Percentiles rank a stretch among this genome's conserved stretches.
Evolutionary conservation across 2,329 filamentous ascomycete genomes (phyloP).

Genomic region (Thielaviopsis punctulata): DNA sequence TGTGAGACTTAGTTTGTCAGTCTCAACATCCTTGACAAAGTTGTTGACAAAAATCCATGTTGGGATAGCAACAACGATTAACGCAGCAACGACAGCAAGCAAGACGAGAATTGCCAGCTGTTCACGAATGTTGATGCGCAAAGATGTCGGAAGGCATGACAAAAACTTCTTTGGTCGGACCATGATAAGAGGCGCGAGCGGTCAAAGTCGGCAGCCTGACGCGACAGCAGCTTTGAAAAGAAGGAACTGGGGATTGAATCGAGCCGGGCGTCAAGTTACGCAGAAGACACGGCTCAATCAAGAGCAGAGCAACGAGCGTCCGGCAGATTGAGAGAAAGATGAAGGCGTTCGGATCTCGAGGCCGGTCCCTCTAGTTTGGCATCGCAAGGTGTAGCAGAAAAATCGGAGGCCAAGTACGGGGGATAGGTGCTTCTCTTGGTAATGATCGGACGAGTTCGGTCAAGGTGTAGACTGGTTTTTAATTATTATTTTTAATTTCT

Average conservation of each 20-base stretch:
- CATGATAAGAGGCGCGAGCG: slow-evolving; percentile 1
- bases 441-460: neutral
- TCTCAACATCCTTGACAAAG: slow-evolving; percentile 34
- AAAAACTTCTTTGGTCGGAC: slow-evolving; percentile 9
- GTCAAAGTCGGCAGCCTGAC: neutral
- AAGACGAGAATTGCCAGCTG: slow-evolving; percentile 72
- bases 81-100: slow-evolving; percentile 52
- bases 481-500: neutral
- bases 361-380: neutral
- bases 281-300: neutral
- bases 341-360: neutral
- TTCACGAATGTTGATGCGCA: slow-evolving; percentile 77
- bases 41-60: slow-evolving; percentile 44
- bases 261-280: neutral
- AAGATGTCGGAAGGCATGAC: slow-evolving; percentile 21
- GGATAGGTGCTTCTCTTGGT: neutral
- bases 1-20: slow-evolving; percentile 52
- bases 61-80: slow-evolving; percentile 66
- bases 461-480: neutral
- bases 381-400: neutral
- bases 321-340: neutral
- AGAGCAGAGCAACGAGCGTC: neutral
- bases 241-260: neutral
- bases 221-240: neutral
- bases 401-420: neutral